Conservation (phyloP, 768 basidiomycete genomes). For the Psilocybe tampanensis region DNA sequence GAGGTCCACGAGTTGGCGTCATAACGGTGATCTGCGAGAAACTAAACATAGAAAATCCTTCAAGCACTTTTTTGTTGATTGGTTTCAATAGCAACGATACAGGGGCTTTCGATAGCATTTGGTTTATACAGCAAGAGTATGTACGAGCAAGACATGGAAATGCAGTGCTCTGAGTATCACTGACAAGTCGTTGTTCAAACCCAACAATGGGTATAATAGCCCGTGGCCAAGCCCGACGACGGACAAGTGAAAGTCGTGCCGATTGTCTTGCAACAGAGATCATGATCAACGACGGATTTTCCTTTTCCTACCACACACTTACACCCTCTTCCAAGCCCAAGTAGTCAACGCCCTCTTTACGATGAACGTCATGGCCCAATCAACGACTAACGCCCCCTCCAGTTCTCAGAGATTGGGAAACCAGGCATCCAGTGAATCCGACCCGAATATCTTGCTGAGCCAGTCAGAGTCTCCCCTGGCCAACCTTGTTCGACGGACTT, state of each 20-base stretch:
- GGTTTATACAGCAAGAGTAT: neutral
- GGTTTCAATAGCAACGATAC: slow-evolving; percentile 5
- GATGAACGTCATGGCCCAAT: neutral
- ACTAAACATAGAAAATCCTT: neutral
- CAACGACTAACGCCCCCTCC: neutral
- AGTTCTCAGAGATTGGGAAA: neutral
- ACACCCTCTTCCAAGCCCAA: neutral
- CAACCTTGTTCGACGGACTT: slow-evolving; percentile 55
- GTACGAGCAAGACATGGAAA: neutral
- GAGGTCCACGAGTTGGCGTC: neutral
- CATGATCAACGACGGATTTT: neutral
- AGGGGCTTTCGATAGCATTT: too few relatives aligned
- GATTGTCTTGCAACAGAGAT: neutral
- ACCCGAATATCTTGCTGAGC: slow-evolving; percentile 3
- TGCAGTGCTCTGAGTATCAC: too few relatives aligned
- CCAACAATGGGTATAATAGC: neutral
- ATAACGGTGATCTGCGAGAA: neutral
- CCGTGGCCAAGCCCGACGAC: neutral
- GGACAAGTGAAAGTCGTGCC: too few relatives aligned
- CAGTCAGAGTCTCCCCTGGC: slow-evolving; percentile 55
- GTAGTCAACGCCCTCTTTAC: neutral
- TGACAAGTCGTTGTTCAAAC: too few relatives aligned
- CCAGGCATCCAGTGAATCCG: neutral
- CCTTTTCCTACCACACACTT: neutral
- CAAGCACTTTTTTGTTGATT: neutral